phyloP scores from a whole-genome alignment of 2,329 filamentous ascomycete species.

The Fusarium chuoi region DNA sequence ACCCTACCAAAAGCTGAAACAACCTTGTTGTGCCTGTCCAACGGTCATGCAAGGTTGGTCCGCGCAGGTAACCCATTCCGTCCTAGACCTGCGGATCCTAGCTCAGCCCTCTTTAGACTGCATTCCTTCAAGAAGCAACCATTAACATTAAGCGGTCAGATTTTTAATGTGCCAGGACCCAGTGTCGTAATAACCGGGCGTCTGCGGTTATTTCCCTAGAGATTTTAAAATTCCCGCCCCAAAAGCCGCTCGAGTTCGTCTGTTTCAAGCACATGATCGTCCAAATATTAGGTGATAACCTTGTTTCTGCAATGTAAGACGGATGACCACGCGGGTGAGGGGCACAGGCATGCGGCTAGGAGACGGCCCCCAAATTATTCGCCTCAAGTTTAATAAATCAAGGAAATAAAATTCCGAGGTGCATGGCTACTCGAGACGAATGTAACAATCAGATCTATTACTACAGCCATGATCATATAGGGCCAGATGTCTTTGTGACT shows the following conservation, averaged over 20 bases:
- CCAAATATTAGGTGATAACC: not conserved
- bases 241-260: not conserved
- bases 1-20: not conserved
- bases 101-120: not conserved
- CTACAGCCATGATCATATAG: not conserved
- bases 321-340: not conserved
- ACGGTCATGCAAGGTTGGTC: not conserved
- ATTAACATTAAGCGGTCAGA: not conserved
- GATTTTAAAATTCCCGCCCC: not conserved
- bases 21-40: not conserved
- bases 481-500: rapidly evolving
- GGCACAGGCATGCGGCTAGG: not conserved
- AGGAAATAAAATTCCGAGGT: not conserved
- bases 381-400: not conserved
- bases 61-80: not conserved
- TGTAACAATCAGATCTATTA: not conserved
- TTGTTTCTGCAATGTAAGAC: not conserved
- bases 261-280: not conserved
- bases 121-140: not conserved
- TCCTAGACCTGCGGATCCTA: not conserved
- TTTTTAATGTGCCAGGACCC: not conserved
- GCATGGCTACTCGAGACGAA: not conserved
- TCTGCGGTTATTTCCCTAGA: not conserved
- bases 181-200: not conserved
- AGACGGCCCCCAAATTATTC: not conserved